These are phyloP conservation scores for Inonotus hispidus DNA, from an alignment of 1,284 basidiomycete species.

Conservation along the genomic window DNA sequence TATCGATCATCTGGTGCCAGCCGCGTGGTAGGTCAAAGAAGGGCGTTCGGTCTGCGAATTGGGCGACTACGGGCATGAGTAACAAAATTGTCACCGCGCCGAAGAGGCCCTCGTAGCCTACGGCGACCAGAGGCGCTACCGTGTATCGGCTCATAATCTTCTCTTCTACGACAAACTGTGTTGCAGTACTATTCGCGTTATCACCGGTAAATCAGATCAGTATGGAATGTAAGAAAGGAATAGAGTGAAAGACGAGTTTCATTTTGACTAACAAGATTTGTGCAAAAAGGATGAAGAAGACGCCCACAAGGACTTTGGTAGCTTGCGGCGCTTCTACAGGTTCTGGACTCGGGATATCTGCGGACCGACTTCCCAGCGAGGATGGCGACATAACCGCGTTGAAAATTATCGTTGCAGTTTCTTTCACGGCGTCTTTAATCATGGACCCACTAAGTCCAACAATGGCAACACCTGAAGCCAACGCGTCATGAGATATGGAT, in stretches of 20 bases:
- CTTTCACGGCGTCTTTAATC: constrained; percentile 65
- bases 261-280: constrained; percentile 79
- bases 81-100: constrained; percentile 76
- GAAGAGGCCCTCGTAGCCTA: constrained; percentile 93
- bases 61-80: constrained; percentile 67
- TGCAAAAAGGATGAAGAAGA: constrained; percentile 92
- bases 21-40: constrained; percentile 93
- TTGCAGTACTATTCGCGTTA: constrained; percentile 59
- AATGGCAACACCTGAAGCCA: constrained; percentile 69
- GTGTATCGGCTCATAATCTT: constrained; percentile 87
- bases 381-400: constrained; percentile 24
- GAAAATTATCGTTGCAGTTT: constrained; percentile 25
- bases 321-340: constrained; percentile 51
- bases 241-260: neutral
- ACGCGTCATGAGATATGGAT: constrained; percentile 18
- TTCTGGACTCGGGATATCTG: constrained; percentile 29
- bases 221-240: neutral
- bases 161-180: constrained; percentile 94
- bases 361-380: constrained; percentile 21
- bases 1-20: constrained; percentile 84
- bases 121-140: constrained; percentile 89
- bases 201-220: constrained; percentile 18
- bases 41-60: constrained; percentile 55
- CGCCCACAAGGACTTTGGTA: constrained; percentile 67
- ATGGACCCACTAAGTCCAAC: constrained; percentile 91